These are phyloP conservation scores for Bruguiera gymnorhiza DNA, from an alignment of 345 rosid genomes.

Conservation along the genomic window DNA sequence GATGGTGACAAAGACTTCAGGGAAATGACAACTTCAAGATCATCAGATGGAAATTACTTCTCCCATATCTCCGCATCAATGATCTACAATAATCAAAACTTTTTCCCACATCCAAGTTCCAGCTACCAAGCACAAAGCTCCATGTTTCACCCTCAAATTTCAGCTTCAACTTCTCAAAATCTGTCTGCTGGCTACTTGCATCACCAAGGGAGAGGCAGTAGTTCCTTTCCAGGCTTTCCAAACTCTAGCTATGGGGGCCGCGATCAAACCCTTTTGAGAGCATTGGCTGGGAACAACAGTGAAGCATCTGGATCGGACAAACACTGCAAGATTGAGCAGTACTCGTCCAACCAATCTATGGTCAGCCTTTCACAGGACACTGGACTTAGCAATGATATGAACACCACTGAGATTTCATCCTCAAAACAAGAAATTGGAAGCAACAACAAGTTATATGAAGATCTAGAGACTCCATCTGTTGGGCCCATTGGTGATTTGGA, in stretches of 20 bases:
- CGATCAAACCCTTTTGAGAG: conserved; percentile 26
- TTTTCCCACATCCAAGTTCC: conserved; percentile 16
- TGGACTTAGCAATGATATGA: conserved; percentile 52
- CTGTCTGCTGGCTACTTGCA: conserved; percentile 21
- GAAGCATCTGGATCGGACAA: conserved; percentile 9
- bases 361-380: conserved; percentile 61
- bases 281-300: conserved; percentile 14
- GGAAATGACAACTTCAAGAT: conserved; percentile 16
- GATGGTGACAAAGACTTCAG: conserved; percentile 30
- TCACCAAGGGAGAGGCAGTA: conserved; percentile 21
- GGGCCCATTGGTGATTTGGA: conserved; percentile 38
- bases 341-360: conserved; percentile 53
- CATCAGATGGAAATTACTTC: conserved; percentile 18
- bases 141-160: conserved; percentile 24
- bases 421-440: conserved; percentile 41
- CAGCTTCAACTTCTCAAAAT: conserved; percentile 15
- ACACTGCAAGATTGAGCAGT: conserved; percentile 52
- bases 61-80: background rate
- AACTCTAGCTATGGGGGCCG: conserved; percentile 7
- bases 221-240: conserved; percentile 1
- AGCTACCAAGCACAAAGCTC: conserved; percentile 24
- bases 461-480: conserved; percentile 22
- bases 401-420: conserved; percentile 47
- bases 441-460: conserved; percentile 23
- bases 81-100: conserved; percentile 6